Evolutionary conservation across 1,284 basidiomycete species (phyloP).

Genomic region (Neotropicomus parvogracilis): DNA sequence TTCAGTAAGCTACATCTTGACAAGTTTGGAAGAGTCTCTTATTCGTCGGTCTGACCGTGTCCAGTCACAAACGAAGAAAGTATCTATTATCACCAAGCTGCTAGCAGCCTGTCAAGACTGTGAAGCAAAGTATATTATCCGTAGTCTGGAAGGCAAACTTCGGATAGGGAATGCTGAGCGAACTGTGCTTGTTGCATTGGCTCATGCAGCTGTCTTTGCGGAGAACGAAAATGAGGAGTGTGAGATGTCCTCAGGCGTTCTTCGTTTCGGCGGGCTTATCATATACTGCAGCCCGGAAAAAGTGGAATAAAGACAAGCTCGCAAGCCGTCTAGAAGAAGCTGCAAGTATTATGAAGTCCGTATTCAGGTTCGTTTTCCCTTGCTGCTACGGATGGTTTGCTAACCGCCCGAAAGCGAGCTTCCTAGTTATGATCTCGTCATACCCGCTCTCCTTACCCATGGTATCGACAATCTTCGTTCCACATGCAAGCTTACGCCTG

Average conservation of each 20-base stretch:
- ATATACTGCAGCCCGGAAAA: conserved; percentile 56
- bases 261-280: conserved; percentile 1
- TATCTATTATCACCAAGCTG: conserved; percentile 92
- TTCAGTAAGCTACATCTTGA: conserved; percentile 48
- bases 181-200: conserved; percentile 84
- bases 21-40: not conserved
- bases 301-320: conserved; percentile 73
- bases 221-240: conserved; percentile 72
- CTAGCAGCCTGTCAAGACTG: conserved; percentile 87
- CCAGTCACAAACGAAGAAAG: conserved; percentile 89
- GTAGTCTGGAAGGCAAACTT: conserved; percentile 94
- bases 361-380: conserved; percentile 70
- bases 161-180: conserved; percentile 96
- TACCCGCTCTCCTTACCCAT: conserved; percentile 84
- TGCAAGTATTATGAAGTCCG: conserved; percentile 78
- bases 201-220: conserved; percentile 80
- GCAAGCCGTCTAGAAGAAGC: conserved; percentile 77
- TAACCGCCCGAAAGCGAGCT: conserved; percentile 66
- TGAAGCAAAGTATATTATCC: conserved; percentile 94
- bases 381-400: not conserved
- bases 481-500: conserved; percentile 89
- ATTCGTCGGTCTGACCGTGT: conserved; percentile 2
- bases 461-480: conserved; percentile 73
- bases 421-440: conserved; percentile 89
- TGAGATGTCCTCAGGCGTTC: conserved; percentile 26